These are phyloP conservation scores for Polyporus arcularius DNA, from an alignment of 768 basidiomycete genomes.

Conservation along the genomic window DNA sequence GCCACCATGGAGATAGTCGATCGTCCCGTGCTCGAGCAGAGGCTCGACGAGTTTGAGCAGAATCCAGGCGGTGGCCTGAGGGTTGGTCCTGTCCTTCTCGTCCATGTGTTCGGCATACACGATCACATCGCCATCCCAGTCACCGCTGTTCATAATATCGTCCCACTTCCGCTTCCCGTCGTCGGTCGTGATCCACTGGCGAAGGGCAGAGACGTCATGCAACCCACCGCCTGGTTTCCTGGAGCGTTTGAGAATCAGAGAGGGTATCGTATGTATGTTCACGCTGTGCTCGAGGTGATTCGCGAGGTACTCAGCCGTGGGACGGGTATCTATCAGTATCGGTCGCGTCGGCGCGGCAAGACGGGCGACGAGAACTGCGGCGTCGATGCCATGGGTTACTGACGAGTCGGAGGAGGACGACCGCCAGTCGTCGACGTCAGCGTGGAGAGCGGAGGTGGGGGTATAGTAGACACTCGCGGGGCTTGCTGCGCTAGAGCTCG, in stretches of 20 bases:
- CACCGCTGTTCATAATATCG: constrained; percentile 47
- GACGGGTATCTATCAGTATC: constrained; percentile 82
- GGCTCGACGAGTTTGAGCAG: constrained; percentile 64
- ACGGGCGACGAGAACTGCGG: constrained; percentile 49
- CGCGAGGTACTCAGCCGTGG: constrained; percentile 62
- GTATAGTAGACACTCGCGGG: constrained; percentile 51
- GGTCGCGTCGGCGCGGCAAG: constrained; percentile 54
- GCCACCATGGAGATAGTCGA: constrained; percentile 75
- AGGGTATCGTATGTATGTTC: constrained; percentile 80
- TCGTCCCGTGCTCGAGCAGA: constrained; percentile 54
- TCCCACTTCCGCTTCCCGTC: constrained; percentile 75
- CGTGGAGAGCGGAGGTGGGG: constrained; percentile 44
- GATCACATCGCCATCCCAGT: constrained; percentile 77
- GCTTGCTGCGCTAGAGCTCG: constrained; percentile 44
- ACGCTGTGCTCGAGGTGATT: constrained; percentile 70
- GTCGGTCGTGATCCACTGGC: constrained; percentile 83
- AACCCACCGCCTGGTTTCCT: constrained; percentile 71
- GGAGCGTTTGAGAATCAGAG: constrained; percentile 86
- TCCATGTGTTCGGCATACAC: constrained; percentile 83
- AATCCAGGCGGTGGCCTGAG: constrained; percentile 65
- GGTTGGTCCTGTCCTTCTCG: constrained; percentile 56
- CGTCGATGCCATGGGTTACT: constrained; percentile 41
- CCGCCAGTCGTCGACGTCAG: constrained; percentile 23
- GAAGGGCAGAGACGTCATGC: constrained; percentile 65
- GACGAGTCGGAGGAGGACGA: constrained; percentile 25